These are phyloP conservation scores for Picea sitchensis DNA, from an alignment of 75 land plant species.

Conservation along the genomic window DNA sequence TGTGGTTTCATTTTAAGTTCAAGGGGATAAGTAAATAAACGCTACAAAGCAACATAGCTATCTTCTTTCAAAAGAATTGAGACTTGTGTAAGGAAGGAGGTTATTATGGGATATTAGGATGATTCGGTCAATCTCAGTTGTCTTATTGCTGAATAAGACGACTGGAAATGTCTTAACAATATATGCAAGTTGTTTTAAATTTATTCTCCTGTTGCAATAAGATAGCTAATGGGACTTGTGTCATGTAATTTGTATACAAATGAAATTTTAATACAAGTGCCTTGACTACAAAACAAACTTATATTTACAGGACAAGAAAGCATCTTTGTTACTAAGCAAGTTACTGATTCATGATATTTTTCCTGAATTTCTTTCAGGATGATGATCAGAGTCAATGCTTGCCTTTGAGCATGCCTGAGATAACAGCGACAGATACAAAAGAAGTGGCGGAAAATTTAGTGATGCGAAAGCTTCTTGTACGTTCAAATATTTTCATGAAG, in stretches of 20 bases:
- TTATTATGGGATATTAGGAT: neutral
- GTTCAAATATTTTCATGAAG: slow-evolving; percentile 8
- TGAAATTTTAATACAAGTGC: neutral
- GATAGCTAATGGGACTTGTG: neutral
- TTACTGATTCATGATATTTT: neutral
- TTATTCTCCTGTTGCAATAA: neutral
- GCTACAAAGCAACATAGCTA: no score
- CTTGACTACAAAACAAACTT: neutral
- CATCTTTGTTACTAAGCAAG: neutral
- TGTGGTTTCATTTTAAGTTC: no score
- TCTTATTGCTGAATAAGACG: neutral
- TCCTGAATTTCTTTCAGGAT: neutral
- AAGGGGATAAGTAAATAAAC: no score
- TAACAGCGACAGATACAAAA: neutral
- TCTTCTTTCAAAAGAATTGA: neutral
- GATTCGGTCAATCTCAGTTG: neutral
- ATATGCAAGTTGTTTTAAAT: neutral
- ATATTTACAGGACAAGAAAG: neutral
- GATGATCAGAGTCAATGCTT: neutral
- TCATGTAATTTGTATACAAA: neutral
- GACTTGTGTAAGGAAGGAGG: neutral
- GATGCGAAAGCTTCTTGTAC: slow-evolving; percentile 41
- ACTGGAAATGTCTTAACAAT: neutral
- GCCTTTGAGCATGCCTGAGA: neutral
- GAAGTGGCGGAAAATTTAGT: slow-evolving; percentile 25